phyloP scores from a whole-genome alignment of 2,329 filamentous ascomycete genomes.

The Geosmithia flava region DNA sequence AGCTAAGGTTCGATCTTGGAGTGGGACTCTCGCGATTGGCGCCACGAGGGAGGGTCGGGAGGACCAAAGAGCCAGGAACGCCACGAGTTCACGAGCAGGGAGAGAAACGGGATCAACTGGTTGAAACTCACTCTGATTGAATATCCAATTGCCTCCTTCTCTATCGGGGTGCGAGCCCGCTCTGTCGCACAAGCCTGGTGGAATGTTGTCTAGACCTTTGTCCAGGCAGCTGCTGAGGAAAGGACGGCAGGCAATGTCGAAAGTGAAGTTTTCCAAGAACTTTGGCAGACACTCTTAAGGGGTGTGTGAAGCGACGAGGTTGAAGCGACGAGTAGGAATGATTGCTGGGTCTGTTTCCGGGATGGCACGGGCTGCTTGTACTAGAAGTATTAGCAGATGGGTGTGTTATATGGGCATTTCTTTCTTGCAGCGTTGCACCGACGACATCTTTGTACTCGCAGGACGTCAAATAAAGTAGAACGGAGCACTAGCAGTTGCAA shows the following conservation, averaged over 20 bases:
- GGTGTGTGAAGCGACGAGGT: too few species aligned
- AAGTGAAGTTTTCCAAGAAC: background rate
- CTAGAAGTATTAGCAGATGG: background rate
- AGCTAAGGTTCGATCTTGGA: background rate
- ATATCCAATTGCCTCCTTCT: background rate
- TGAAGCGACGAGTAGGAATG: background rate
- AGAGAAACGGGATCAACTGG: background rate
- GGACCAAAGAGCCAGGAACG: background rate
- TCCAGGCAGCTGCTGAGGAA: background rate
- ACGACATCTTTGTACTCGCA: too few species aligned
- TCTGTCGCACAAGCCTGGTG: background rate
- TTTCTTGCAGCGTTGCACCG: too few species aligned
- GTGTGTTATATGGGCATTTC: too few species aligned
- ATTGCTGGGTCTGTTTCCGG: background rate
- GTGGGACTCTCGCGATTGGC: background rate
- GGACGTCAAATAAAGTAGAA: too few species aligned
- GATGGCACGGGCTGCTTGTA: background rate
- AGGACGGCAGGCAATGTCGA: background rate
- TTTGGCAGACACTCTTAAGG: background rate
- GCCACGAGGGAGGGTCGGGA: background rate
- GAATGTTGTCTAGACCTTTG: background rate
- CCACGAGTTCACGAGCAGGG: background rate
- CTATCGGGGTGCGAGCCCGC: background rate
- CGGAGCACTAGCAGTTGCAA: background rate
- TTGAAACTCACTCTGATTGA: background rate